A percentile compares a stretch with the other conserved stretches of the same genome.
Evolutionary conservation across 805 yeast genomes (phyloP).

Genomic region (Hyphopichia homilentoma): DNA sequence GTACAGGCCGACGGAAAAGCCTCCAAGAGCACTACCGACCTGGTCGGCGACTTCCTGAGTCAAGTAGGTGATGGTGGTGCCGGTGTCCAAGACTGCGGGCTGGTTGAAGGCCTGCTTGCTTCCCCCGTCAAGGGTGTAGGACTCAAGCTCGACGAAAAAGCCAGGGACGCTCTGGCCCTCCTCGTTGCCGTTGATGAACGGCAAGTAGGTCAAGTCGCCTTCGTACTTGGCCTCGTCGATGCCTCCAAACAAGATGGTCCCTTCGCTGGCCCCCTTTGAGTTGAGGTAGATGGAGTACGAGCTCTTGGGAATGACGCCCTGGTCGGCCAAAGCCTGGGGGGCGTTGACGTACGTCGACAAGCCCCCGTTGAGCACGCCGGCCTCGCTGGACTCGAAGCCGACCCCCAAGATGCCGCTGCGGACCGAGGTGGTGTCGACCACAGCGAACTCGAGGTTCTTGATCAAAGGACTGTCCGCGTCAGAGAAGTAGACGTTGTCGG

Average conservation of each 20-base stretch:
- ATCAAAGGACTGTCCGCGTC: not conserved
- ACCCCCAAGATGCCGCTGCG: not conserved
- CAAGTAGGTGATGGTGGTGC: slow-evolving; percentile 38
- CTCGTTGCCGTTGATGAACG: slow-evolving; percentile 20
- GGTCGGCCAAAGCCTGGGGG: slow-evolving; percentile 28
- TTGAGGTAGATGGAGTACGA: slow-evolving; percentile 37
- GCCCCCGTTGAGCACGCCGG: too few species aligned
- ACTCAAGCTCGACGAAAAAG: slow-evolving; percentile 9
- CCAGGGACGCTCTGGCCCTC: slow-evolving; percentile 2
- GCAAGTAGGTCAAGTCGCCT: slow-evolving; percentile 18
- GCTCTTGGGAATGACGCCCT: slow-evolving; percentile 30
- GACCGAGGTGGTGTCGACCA: slow-evolving; percentile 1
- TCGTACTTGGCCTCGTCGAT: slow-evolving; percentile 22
- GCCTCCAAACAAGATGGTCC: slow-evolving; percentile 26
- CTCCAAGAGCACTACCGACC: slow-evolving; percentile 14
- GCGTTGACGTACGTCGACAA: slow-evolving; percentile 28
- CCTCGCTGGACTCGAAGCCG: not conserved
- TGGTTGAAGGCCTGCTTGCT: slow-evolving; percentile 6
- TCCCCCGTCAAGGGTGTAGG: not conserved
- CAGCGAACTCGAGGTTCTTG: not conserved
- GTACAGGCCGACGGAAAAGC: slow-evolving; percentile 42
- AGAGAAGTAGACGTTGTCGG: not conserved
- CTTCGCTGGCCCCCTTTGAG: slow-evolving; percentile 15
- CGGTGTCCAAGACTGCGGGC: slow-evolving; percentile 32
- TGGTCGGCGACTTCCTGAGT: too few species aligned